Evolutionary conservation across 2,329 filamentous ascomycete genomes (phyloP), one percentile per base, ranked within the genome.

Genomic region (Dactylellina sp.): DNA sequence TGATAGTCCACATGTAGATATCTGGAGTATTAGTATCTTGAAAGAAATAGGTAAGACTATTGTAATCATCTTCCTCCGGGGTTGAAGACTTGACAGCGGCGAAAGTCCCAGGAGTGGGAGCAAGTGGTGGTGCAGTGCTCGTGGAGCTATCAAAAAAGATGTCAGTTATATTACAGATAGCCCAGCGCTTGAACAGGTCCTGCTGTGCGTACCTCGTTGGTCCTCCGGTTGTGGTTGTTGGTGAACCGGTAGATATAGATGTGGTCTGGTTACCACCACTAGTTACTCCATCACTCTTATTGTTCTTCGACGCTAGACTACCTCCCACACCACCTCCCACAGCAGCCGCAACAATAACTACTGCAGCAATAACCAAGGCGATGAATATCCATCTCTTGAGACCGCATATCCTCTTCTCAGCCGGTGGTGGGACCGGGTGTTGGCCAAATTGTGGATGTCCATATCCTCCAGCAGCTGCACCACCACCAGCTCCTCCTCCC

Each of bases 311-410:
- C 3, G 68, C 60, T 11, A 66, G 37, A 12, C 46, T 42, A 12
- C 61, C 70, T 35, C 61, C 70, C 11, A 74, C 61, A 9, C 70
- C 70, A 7, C 70, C 70, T 56, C 70, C 70, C n/a, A 74, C 46
- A 3, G 60, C 68, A 0, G 32, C 70, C 6, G 50, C 70, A 1
- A 74, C 40, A 16, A 74, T 40, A 20, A 74, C 44, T 2, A 65
- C 16, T 11, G 39, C 61, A 14, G 20, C 70, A 2, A 63, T 35
- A n/a, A 66, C 44, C n/a, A 74, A 12, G 5, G 42, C 40, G 42
- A 74, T 65, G 18, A 74, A 66, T 6, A 74, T 25, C 61, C 55
- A 74, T 61, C 70, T 46, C 37, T 74, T 74, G 16, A 74, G 35
- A 7, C 70, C 70, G 6, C 61, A 74, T 66, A 74, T 74, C 37